Evolutionary conservation across 2,329 filamentous ascomycete genomes (phyloP).

Genomic region (Beauveria asiatica): DNA sequence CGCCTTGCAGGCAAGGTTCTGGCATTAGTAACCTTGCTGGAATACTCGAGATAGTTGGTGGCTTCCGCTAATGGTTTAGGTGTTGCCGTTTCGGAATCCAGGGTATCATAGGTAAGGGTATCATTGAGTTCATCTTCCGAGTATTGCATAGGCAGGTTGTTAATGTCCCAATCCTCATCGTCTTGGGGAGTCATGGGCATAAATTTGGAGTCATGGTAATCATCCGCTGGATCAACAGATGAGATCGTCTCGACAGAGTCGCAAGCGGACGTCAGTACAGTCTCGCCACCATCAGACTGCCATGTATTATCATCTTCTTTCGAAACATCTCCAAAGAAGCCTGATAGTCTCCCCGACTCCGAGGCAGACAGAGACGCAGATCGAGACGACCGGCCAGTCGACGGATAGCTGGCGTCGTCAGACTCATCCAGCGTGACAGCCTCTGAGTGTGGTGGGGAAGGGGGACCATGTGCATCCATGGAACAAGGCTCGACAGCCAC

Average conservation of each 20-base stretch:
- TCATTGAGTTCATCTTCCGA: slow-evolving; percentile 30
- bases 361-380: slow-evolving; percentile 45
- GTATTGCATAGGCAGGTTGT: slow-evolving; percentile 30
- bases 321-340: slow-evolving; percentile 19
- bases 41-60: slow-evolving; percentile 30
- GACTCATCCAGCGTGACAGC: slow-evolving; percentile 38
- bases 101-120: slow-evolving; percentile 24
- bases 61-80: slow-evolving; percentile 29
- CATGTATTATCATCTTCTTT: slow-evolving; percentile 35
- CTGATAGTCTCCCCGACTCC: slow-evolving; percentile 31
- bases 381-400: slow-evolving; percentile 35
- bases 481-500: slow-evolving; percentile 37
- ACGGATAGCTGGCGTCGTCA: slow-evolving; percentile 13
- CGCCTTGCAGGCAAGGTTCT: slow-evolving; percentile 26
- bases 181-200: slow-evolving; percentile 15
- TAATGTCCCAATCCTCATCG: slow-evolving; percentile 25
- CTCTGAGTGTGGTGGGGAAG: slow-evolving; percentile 40
- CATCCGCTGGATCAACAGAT: slow-evolving; percentile 23
- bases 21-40: slow-evolving; percentile 19
- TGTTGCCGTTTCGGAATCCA: slow-evolving; percentile 36
- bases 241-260: slow-evolving; percentile 34
- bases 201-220: slow-evolving; percentile 16
- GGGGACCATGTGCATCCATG: slow-evolving; percentile 21
- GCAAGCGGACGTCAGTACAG: slow-evolving; percentile 35
- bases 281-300: slow-evolving; percentile 36